A percentile compares a stretch with the other conserved stretches of the same genome.
phyloP scores from a whole-genome alignment of 2,329 filamentous ascomycete genomes.

The Boeremia exigua region DNA sequence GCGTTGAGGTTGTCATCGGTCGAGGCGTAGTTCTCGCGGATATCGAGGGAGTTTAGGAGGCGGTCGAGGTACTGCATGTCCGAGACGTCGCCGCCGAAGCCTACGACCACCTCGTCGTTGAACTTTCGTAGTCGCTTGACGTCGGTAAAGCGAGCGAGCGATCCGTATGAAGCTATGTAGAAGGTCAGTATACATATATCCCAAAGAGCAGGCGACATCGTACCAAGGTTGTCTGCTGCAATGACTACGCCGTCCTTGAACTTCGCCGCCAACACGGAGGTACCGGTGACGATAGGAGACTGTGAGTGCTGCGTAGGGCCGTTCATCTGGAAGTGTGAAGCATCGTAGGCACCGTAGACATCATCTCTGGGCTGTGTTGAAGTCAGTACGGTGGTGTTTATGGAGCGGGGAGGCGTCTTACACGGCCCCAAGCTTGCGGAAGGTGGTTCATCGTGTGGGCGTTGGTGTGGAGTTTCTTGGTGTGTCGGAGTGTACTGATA shows the following conservation, averaged over 20 bases:
- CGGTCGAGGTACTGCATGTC: constrained; percentile 99
- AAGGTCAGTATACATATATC: constrained; percentile 13
- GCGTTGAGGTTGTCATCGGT: constrained; percentile 71
- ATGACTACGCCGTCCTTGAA: constrained; percentile 97
- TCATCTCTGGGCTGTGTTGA: constrained; percentile 85
- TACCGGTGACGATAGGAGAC: constrained; percentile 92
- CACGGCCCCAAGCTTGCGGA: constrained; percentile 70
- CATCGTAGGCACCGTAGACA: constrained; percentile 92
- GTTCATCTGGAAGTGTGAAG: constrained; percentile 76
- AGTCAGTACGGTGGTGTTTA: constrained; percentile 27
- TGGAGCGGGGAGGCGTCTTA: constrained; percentile 47
- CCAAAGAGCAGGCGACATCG: constrained; percentile 21
- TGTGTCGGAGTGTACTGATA: not conserved
- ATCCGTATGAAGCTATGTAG: constrained; percentile 86
- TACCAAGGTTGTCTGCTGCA: constrained; percentile 95
- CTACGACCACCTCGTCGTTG: constrained; percentile 81
- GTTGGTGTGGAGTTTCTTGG: not conserved
- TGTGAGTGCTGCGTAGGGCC: constrained; percentile 82
- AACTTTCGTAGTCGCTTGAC: constrained; percentile 94
- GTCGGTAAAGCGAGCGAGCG: constrained; percentile 91
- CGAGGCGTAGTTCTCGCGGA: constrained; percentile 82
- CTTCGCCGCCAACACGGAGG: constrained; percentile 92
- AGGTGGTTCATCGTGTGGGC: constrained; percentile 66
- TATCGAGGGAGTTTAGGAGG: constrained; percentile 83
- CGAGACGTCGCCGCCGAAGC: constrained; percentile 95